Base-by-base conservation (phyloP, 805 yeast species). In the Pichia kluyveri region DNA sequence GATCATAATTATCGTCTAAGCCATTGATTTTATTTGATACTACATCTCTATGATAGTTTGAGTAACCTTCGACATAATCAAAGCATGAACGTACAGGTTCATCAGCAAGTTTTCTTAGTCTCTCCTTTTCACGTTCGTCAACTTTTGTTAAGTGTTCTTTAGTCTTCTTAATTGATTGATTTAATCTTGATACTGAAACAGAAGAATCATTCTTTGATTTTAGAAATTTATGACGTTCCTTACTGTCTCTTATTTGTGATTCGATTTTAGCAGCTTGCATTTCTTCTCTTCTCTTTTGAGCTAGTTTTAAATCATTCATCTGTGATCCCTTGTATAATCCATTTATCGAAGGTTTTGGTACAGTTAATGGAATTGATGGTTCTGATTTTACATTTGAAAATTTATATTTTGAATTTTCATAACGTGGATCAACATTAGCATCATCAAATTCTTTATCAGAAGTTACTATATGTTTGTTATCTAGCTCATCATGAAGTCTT, bases 371-470 rank as follows among this genome's bases (percentile, higher is more conserved):
- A 26, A 27, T 14, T 19, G 8, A 2, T 8, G n/a, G 7, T n/a
- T 37, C 30, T 5, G 27, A 9, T 38, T 5, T 30, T 14, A 17
- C 17, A 14, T 2, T 10, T 34, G 37, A 12, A 4, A 44, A 23
- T 18, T 26, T 40, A 15, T 43, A 43, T 9, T 40, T 40, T 7
- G 23, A 14, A 28, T 15, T 0, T 12, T 47, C 50, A 40, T 43
- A 47, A 23, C 50, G 17, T 7, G 47, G 50, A 43, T 47, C 50
- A 15, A 30, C 32, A 14, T 23, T 14, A 12, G 40, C 38, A 43
- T 43, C 44, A 38, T 47, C 53, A 41, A 47, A 47, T 23, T 47
- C 50, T 28, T 37, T 41, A 31, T 47, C 50, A 11, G 50, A 47
- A 15, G 44, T 40, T 18, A 47, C 44, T 9, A 47, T 26, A 28